Conservation (phyloP, 331 rosid species). For the Malus hybrid region DNA sequence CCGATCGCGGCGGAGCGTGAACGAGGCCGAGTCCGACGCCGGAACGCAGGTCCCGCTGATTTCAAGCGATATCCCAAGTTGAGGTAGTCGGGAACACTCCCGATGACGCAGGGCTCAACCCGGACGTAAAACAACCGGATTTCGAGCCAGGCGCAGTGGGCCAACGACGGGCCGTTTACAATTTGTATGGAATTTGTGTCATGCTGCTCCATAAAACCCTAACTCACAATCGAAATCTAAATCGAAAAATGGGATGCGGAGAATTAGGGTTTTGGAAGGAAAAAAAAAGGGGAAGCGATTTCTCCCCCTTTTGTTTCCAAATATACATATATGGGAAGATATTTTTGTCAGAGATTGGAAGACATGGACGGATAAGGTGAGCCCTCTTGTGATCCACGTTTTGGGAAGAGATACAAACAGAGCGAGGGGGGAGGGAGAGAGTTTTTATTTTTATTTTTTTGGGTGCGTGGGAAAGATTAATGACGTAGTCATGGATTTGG, state of each 20-base stretch:
- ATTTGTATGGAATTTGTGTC: constrained; percentile 24
- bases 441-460: background rate
- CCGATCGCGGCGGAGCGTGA: constrained; percentile 64
- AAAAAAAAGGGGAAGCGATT: background rate
- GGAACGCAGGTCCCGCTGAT: constrained; percentile 49
- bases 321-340: background rate
- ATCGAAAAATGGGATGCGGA: background rate
- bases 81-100: constrained; percentile 53
- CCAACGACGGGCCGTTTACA: constrained; percentile 31
- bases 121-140: constrained; percentile 65
- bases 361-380: too few species aligned
- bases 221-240: background rate
- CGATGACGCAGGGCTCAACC: constrained; percentile 50
- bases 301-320: background rate
- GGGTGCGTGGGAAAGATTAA: background rate
- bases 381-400: background rate
- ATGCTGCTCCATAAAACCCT: constrained; percentile 38
- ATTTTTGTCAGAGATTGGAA: background rate
- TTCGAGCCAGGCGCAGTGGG: constrained; percentile 55
- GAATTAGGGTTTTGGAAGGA: constrained; percentile 14
- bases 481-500: background rate
- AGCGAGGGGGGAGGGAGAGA: background rate
- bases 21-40: constrained; percentile 28
- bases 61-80: constrained; percentile 54
- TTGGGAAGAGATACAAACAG: background rate